A percentile compares a stretch with the other conserved stretches of the same genome.
phyloP scores from a whole-genome alignment of 2,329 filamentous ascomycete genomes.

The Colletotrichum truncatum region DNA sequence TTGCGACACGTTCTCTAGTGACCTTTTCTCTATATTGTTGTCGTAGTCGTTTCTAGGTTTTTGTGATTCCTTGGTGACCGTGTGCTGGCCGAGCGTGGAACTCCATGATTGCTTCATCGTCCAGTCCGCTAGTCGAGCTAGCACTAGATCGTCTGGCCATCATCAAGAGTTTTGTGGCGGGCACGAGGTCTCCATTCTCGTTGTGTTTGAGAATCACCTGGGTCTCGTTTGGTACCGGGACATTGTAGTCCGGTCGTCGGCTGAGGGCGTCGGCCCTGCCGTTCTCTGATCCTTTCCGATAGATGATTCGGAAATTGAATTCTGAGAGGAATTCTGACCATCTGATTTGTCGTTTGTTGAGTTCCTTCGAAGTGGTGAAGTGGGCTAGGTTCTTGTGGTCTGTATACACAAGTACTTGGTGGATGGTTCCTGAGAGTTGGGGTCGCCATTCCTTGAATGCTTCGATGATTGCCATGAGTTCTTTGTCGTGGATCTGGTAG shows the following conservation, averaged over 20 bases:
- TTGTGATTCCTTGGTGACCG: background rate
- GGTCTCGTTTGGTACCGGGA: background rate
- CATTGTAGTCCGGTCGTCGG: background rate
- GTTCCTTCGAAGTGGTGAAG: no score
- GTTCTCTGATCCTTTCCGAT: background rate
- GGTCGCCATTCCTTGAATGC: no score
- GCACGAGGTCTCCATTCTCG: background rate
- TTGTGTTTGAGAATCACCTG: background rate
- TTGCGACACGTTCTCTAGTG: background rate
- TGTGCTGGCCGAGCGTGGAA: background rate
- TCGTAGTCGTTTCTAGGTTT: background rate
- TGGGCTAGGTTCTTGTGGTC: no score
- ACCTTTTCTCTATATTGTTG: background rate
- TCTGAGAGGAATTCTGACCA: background rate
- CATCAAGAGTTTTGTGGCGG: background rate
- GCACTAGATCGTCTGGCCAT: background rate
- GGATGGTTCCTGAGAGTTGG: no score
- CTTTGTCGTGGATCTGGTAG: no score
- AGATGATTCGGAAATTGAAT: background rate
- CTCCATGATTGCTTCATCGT: background rate
- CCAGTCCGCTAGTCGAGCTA: background rate
- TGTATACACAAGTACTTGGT: no score
- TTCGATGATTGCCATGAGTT: no score
- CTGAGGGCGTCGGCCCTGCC: background rate
- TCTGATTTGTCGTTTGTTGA: no score